A percentile compares a stretch with the other conserved stretches of the same genome.
phyloP scores from a whole-genome alignment of 2,329 filamentous ascomycete genomes.

The Neopestalotiopsis rosae region DNA sequence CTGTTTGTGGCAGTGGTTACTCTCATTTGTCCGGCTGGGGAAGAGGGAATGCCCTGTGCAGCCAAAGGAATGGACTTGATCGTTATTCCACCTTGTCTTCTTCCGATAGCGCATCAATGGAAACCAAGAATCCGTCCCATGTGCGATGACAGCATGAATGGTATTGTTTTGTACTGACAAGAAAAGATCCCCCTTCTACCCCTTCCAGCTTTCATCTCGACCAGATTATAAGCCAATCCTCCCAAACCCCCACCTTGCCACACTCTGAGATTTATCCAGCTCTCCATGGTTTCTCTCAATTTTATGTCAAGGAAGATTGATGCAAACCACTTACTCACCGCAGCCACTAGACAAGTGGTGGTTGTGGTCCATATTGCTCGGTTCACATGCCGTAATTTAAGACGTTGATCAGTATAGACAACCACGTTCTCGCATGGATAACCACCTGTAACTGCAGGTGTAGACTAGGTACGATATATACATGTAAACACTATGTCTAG shows the following conservation, averaged over 20 bases:
- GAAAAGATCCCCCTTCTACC: not conserved
- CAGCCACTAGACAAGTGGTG: not conserved
- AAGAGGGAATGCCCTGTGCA: slow-evolving; percentile 98
- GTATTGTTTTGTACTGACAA: not conserved
- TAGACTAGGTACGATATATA: too few relatives aligned
- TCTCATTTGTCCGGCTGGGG: slow-evolving; percentile 36
- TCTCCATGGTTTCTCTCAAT: slow-evolving; percentile 36
- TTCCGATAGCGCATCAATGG: slow-evolving; percentile 20
- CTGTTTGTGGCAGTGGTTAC: slow-evolving; percentile 25
- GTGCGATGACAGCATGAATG: not conserved
- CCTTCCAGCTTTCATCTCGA: too few relatives aligned
- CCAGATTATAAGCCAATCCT: not conserved
- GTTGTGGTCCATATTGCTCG: not conserved
- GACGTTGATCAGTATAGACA: not conserved
- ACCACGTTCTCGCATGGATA: too few relatives aligned
- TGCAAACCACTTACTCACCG: not conserved
- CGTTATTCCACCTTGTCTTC: slow-evolving; percentile 69
- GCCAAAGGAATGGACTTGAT: slow-evolving; percentile 85
- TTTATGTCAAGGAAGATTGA: slow-evolving; percentile 37
- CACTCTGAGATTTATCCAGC: slow-evolving; percentile 35
- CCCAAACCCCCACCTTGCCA: slow-evolving; percentile 14
- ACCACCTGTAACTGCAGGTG: too few relatives aligned
- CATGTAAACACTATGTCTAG: too few relatives aligned
- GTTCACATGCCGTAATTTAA: not conserved
- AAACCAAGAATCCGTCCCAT: slow-evolving; percentile 7